phyloP scores from a whole-genome alignment of 1,139 yeast genomes.

The Eremothecium sinecaudum region DNA sequence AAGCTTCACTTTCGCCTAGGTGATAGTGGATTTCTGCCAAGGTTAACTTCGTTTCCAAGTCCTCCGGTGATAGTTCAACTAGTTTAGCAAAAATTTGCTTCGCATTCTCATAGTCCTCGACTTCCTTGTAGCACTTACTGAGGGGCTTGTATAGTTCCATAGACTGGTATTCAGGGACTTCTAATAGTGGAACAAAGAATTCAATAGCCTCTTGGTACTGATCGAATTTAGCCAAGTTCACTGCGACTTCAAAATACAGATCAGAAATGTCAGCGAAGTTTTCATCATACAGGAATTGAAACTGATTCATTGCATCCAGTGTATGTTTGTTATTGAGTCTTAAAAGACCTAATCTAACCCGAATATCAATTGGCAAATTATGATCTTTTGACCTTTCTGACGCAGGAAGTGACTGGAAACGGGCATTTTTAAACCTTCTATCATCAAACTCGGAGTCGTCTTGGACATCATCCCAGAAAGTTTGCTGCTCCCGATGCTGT shows the following conservation, averaged over 20 bases:
- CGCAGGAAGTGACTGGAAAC: constrained; percentile 34
- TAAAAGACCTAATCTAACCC: constrained; percentile 68
- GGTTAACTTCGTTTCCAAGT: constrained; percentile 64
- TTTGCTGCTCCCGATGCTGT: constrained; percentile 58
- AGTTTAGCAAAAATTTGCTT: constrained; percentile 53
- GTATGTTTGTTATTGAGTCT: constrained; percentile 56
- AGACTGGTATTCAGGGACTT: constrained; percentile 41
- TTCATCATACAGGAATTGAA: constrained; percentile 47
- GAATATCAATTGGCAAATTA: constrained; percentile 71
- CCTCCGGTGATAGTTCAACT: constrained; percentile 48
- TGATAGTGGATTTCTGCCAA: constrained; percentile 75
- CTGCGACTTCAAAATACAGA: constrained; percentile 68
- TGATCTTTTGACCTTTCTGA: constrained; percentile 36
- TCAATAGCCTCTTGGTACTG: constrained; percentile 63
- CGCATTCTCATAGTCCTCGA: constrained; percentile 63
- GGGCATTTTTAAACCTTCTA: constrained; percentile 44
- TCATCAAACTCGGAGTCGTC: constrained; percentile 80
- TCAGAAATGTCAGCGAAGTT: constrained; percentile 60
- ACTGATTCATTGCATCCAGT: constrained; percentile 66
- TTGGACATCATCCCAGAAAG: constrained; percentile 70
- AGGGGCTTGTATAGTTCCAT: constrained; percentile 50
- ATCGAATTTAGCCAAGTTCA: constrained; percentile 58
- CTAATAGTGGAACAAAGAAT: constrained; percentile 47
- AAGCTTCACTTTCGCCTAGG: constrained; percentile 56
- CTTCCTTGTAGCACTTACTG: constrained; percentile 71